Percentiles rank a stretch among this genome's conserved stretches.
Evolutionary conservation across 495 filamentous ascomycete species (phyloP).

Genomic region (Hyaloscypha variabilis): DNA sequence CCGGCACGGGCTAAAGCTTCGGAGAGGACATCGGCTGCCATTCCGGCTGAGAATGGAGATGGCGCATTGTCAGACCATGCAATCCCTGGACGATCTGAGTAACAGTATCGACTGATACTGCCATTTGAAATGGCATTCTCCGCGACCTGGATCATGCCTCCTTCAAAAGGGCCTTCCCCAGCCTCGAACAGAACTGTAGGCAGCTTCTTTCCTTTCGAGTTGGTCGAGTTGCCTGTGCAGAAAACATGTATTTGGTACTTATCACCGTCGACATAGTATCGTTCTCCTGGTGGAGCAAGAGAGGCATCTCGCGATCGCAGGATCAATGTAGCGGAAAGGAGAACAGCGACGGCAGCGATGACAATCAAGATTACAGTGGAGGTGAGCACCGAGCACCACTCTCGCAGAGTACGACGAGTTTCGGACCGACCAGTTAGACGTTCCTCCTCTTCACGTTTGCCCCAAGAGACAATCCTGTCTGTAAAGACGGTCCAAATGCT

Average conservation of each 20-base stretch:
- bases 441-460: conserved; percentile 89
- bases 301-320: conserved; percentile 76
- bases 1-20: conserved; percentile 80
- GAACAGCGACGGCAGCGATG: conserved; percentile 63
- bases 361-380: conserved; percentile 69
- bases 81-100: conserved; percentile 90
- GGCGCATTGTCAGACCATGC: conserved; percentile 93
- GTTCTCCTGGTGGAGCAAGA: conserved; percentile 67
- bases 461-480: conserved; percentile 76
- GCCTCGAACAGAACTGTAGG: conserved; percentile 84
- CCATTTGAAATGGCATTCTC: conserved; percentile 68
- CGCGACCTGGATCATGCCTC: conserved; percentile 72
- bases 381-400: conserved; percentile 84
- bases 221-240: conserved; percentile 68
- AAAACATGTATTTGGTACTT: conserved; percentile 85
- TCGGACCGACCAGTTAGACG: conserved; percentile 89
- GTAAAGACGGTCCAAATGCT: conserved; percentile 59
- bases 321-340: conserved; percentile 78
- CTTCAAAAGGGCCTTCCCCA: conserved; percentile 76
- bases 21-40: conserved; percentile 81
- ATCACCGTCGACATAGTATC: conserved; percentile 76
- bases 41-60: conserved; percentile 87
- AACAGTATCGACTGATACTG: conserved; percentile 86
- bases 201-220: conserved; percentile 47
- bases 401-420: conserved; percentile 74